Conservation (phyloP, 1,139 yeast genomes). For the Kurtzmaniella quercitrusa region DNA sequence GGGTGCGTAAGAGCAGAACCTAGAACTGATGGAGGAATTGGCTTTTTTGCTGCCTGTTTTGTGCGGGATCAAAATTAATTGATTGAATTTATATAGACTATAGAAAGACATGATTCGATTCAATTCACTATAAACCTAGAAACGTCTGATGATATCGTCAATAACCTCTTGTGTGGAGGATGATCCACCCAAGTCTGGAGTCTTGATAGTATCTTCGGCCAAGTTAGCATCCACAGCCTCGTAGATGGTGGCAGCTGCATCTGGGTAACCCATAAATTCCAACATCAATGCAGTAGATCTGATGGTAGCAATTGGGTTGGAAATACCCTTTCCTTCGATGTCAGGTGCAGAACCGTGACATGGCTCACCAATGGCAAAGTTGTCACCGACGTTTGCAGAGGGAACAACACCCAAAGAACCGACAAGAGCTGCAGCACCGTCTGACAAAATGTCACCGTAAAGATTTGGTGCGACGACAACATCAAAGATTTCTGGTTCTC, state of each 20-base stretch:
- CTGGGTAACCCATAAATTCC: conserved; percentile 89
- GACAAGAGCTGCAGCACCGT: conserved; percentile 98
- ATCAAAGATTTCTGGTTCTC: conserved; percentile 95
- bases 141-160: conserved; percentile 65
- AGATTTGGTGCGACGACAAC: conserved; percentile 98
- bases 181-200: conserved; percentile 94
- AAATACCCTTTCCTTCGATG: conserved; percentile 89
- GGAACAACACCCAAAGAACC: conserved; percentile 99
- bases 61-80: conserved; percentile 19
- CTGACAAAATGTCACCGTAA: conserved; percentile 95
- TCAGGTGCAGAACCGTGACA: conserved; percentile 99
- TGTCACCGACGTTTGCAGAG: conserved; percentile 94
- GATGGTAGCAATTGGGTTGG: conserved; percentile 97
- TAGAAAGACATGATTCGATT: conserved; percentile 12
- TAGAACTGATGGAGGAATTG: conserved; percentile 91
- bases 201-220: conserved; percentile 71
- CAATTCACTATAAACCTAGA: conserved; percentile 13
- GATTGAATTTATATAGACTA: neutral
- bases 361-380: conserved; percentile 97
- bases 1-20: conserved; percentile 87
- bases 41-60: conserved; percentile 90
- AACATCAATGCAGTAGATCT: conserved; percentile 96
- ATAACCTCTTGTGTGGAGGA: conserved; percentile 83
- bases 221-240: conserved; percentile 93
- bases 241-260: conserved; percentile 89